These are phyloP conservation scores for Kodamaea nitidulidarum DNA, from an alignment of 805 yeast species.

Conservation along the genomic window DNA sequence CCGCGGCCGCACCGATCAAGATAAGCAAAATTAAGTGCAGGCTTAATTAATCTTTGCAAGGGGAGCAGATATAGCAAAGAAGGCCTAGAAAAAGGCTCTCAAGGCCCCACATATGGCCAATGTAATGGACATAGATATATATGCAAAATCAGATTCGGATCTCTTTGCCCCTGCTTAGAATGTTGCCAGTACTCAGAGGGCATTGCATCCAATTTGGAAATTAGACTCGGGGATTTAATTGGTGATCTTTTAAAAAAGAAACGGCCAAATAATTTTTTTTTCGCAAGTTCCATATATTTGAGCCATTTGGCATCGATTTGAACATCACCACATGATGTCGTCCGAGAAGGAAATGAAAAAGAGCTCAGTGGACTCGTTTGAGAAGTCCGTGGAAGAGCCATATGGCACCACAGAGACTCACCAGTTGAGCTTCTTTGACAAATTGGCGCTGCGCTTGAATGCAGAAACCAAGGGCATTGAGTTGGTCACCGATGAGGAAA, in stretches of 20 bases:
- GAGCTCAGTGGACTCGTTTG: conserved; percentile 19
- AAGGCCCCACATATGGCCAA: too few relatives aligned
- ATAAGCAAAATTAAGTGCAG: background rate
- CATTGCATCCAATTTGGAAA: background rate
- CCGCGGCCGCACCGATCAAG: background rate
- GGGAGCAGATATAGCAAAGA: background rate
- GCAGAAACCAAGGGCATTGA: conserved; percentile 71
- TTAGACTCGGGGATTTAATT: conserved; percentile 8
- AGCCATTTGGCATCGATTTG: background rate
- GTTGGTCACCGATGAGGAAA: conserved; percentile 73
- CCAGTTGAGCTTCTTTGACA: conserved; percentile 27
- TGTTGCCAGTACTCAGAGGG: background rate
- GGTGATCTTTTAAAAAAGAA: conserved; percentile 6
- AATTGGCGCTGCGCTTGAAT: conserved; percentile 31
- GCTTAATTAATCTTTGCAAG: background rate
- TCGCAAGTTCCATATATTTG: background rate
- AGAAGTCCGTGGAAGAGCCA: conserved; percentile 22
- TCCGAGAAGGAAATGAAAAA: conserved; percentile 17
- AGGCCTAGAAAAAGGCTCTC: too few relatives aligned
- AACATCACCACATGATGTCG: conserved; percentile 5
- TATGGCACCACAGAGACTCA: conserved; percentile 19
- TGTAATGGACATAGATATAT: too few relatives aligned
- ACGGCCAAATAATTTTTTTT: conserved; percentile 3
- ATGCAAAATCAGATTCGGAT: too few relatives aligned
- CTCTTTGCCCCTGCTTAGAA: too few relatives aligned